Base-by-base conservation (phyloP, 2,329 filamentous ascomycete species). In the Coniochaeta sp. region DNA sequence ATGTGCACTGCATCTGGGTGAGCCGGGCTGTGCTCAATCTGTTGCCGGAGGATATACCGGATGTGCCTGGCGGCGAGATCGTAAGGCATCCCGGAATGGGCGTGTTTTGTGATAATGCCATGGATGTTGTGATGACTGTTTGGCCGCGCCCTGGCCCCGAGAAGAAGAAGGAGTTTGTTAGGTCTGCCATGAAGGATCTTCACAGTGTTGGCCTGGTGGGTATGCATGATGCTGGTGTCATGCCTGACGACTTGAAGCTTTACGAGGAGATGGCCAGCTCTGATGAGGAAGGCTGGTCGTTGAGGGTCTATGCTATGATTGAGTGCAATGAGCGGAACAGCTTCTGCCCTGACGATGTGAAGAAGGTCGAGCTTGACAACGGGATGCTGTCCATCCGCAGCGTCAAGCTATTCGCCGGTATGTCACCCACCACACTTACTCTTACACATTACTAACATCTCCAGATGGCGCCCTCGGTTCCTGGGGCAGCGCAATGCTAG, bases 61-160 rank as follows among this genome's bases (percentile, higher is more conserved):
- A 78, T 52, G 63, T 83, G 2, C 81, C 82, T 1, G 85, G 84
- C 10, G 85, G 85, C 1, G 82, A 86, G 53, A 76, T 87, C 9
- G 64, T 85, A 13, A 73, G 76, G 28, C 68, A 79, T 3, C 83
- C 84, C 0, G 82, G 82, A 0, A 73, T 77, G 59, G 85, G 85
- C 38, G 83, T 88, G 9, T 87, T 88, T 58, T 89, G 85, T 61
- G 85, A 89, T 64, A 87, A 87, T 60, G 84, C 85, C 22, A 86
- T 87, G 77, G 80, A 84, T 40, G 64, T 84, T 48, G 73, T 86
- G 32, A 70, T 73, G 52, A 66, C 71, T 2, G 58, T 79, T 16
- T 85, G 81, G 71, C 83, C 83, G 1, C 75, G 76, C 52, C 81
- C 82, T 0, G 71, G 70, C 45, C 65, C 64, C 4, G 70, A 71